Evolutionary conservation across 352 stramenopile genomes (phyloP).

Genomic region (Pythium monospermum): DNA sequence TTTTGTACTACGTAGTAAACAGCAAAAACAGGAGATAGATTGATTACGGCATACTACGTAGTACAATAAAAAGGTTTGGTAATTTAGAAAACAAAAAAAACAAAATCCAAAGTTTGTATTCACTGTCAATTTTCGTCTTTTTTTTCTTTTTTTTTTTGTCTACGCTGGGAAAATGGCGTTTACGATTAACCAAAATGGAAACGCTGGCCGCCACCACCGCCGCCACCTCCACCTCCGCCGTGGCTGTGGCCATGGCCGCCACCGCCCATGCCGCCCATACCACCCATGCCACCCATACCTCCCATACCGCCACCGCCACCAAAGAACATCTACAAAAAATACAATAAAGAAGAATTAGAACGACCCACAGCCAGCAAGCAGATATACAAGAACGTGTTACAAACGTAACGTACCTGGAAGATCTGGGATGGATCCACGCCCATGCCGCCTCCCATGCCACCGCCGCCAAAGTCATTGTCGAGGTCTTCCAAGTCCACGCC

Average conservation of each 20-base stretch:
- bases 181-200: conserved; percentile 75
- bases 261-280: conserved; percentile 46
- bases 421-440: conserved; percentile 82
- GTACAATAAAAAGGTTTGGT: neutral
- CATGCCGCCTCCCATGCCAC: conserved; percentile 49
- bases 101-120: neutral
- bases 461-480: conserved; percentile 77
- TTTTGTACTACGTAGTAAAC: too few species aligned
- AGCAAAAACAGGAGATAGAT: too few species aligned
- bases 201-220: conserved; percentile 36
- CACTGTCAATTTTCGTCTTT: too few species aligned
- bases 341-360: neutral
- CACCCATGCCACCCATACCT: conserved; percentile 36
- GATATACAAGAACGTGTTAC: too few species aligned
- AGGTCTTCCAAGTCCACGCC: conserved; percentile 93
- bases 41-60: too few species aligned
- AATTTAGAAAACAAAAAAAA: neutral
- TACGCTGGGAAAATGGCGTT: neutral
- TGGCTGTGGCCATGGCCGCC: conserved; percentile 33
- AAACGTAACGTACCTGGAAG: conserved; percentile 78
- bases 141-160: too few species aligned
- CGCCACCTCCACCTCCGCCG: conserved; percentile 27
- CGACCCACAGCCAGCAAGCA: too few species aligned
- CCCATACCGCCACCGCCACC: conserved; percentile 32
- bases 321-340: conserved; percentile 72